These are phyloP conservation scores for Linum tenue DNA, from an alignment of 345 rosid genomes.

Conservation along the genomic window DNA sequence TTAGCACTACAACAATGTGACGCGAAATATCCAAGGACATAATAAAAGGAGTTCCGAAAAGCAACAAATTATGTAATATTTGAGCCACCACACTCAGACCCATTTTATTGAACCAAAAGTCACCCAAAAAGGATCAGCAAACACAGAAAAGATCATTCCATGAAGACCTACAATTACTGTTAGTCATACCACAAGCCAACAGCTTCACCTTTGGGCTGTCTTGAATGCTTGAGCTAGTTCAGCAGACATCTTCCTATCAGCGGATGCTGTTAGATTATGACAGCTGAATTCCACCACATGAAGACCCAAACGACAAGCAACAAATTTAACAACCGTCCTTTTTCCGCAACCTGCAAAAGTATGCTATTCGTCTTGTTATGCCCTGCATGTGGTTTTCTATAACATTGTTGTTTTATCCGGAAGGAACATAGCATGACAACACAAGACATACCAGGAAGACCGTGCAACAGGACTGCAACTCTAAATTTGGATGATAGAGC, in stretches of 20 bases:
- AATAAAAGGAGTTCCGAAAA: neutral
- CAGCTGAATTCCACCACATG: slow-evolving; percentile 95
- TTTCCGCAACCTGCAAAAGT: slow-evolving; percentile 72
- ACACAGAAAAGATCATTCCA: neutral
- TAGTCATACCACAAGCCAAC: slow-evolving; percentile 14
- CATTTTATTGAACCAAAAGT: too few species aligned
- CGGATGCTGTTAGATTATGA: slow-evolving; percentile 59
- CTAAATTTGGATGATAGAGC: slow-evolving; percentile 73
- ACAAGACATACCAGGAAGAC: slow-evolving; percentile 47
- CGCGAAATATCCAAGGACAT: neutral
- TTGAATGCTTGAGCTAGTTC: slow-evolving; percentile 78
- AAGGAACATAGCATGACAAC: slow-evolving; percentile 12
- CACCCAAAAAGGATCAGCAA: neutral
- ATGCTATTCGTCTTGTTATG: neutral
- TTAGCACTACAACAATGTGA: neutral
- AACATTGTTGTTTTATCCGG: neutral
- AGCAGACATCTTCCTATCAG: slow-evolving; percentile 63
- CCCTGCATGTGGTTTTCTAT: neutral
- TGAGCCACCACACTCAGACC: too few species aligned
- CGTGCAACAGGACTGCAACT: slow-evolving; percentile 76
- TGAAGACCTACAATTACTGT: slow-evolving; percentile 9
- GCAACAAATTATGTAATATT: neutral
- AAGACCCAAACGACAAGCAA: slow-evolving; percentile 65
- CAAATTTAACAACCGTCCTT: slow-evolving; percentile 72
- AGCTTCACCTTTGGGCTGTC: slow-evolving; percentile 71